A percentile compares a stretch with the other conserved stretches of the same genome.
Conservation (phyloP, 2,329 filamentous ascomycete genomes). For the Myriosclerotinia scirpicola region DNA sequence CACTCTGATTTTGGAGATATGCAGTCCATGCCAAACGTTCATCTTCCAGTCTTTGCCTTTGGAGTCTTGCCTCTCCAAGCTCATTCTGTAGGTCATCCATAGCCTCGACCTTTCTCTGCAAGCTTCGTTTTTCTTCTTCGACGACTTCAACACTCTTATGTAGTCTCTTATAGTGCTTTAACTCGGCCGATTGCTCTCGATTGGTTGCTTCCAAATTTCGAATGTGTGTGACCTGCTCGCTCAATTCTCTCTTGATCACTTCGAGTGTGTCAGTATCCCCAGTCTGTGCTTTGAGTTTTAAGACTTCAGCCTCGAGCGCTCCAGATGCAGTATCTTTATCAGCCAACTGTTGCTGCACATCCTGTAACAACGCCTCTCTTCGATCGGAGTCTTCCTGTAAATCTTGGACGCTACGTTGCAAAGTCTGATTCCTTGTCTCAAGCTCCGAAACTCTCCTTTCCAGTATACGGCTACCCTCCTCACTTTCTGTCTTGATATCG, state of each 20-base stretch:
- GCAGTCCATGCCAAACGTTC: slow-evolving; percentile 84
- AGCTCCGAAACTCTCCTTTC: slow-evolving; percentile 62
- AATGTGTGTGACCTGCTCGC: slow-evolving; percentile 91
- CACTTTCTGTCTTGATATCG: slow-evolving; percentile 62
- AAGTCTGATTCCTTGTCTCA: slow-evolving; percentile 57
- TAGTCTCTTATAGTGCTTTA: slow-evolving; percentile 77
- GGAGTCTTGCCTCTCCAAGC: slow-evolving; percentile 74
- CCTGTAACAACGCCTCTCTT: slow-evolving; percentile 39
- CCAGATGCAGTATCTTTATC: slow-evolving; percentile 71
- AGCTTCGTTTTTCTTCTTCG: slow-evolving; percentile 86
- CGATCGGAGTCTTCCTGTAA: slow-evolving; percentile 48
- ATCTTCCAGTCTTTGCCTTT: slow-evolving; percentile 84
- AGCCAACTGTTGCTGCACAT: slow-evolving; percentile 48
- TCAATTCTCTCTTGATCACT: slow-evolving; percentile 83
- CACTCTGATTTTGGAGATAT: slow-evolving; percentile 71
- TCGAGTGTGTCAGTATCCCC: slow-evolving; percentile 83
- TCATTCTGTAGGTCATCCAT: slow-evolving; percentile 74
- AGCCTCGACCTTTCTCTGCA: slow-evolving; percentile 75
- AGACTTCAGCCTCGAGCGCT: slow-evolving; percentile 76
- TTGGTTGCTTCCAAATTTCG: slow-evolving; percentile 78
- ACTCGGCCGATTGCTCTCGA: slow-evolving; percentile 73
- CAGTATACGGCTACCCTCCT: slow-evolving; percentile 66
- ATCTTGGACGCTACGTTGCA: slow-evolving; percentile 55
- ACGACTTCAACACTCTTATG: slow-evolving; percentile 90
- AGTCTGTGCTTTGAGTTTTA: slow-evolving; percentile 81